phyloP scores from a whole-genome alignment of 768 basidiomycete species.

The Daedalea quercina region DNA sequence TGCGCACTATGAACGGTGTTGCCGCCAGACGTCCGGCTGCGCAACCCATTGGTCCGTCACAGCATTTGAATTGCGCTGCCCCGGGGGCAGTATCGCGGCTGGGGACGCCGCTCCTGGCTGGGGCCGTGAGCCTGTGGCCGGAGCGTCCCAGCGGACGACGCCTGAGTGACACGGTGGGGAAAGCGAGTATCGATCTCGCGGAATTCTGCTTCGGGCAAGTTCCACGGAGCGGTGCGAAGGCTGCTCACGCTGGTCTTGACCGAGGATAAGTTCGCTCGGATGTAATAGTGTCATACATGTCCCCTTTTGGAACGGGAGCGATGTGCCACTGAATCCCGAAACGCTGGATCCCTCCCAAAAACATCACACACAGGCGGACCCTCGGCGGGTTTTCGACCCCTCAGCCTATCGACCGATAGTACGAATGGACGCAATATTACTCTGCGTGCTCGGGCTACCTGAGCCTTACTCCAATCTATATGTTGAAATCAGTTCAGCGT shows the following conservation, averaged over 20 bases:
- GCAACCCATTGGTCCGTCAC: not conserved
- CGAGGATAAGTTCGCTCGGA: no score
- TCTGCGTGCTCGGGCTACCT: no score
- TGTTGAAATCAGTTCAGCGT: no score
- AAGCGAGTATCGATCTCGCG: not conserved
- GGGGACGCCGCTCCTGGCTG: not conserved
- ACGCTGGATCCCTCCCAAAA: no score
- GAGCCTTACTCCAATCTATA: no score
- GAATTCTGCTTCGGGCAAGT: not conserved
- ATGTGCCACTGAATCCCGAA: no score
- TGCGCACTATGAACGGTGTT: not conserved
- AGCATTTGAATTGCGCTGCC: not conserved
- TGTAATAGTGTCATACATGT: no score
- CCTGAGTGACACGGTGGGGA: not conserved
- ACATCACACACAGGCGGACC: no score
- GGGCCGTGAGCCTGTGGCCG: not conserved
- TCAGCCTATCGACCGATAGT: no score
- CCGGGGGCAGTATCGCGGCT: not conserved
- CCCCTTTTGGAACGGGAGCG: no score
- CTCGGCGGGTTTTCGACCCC: no score
- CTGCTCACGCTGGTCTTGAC: not conserved
- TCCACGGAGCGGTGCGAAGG: not conserved
- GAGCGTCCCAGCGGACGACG: not conserved
- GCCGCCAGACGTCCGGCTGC: not conserved
- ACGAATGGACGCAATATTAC: no score